Conservation (phyloP, 257 asterid genomes). For the Solanum virginianum region DNA sequence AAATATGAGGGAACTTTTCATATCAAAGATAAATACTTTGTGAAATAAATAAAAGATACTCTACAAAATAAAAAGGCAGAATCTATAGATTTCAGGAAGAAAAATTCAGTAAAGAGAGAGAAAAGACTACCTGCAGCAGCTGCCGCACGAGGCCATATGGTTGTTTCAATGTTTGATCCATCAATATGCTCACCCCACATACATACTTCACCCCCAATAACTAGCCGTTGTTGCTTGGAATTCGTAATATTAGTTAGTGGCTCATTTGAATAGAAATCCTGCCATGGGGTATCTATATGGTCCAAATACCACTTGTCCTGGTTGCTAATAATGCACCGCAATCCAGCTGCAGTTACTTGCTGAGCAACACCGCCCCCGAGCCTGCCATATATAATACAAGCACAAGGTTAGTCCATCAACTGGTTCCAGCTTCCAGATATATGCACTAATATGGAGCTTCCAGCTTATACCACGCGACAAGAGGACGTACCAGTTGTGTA, state of each 20-base stretch:
- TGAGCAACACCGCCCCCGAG: slow-evolving; percentile 77
- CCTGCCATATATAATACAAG: slow-evolving; percentile 24
- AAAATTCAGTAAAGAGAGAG: not conserved
- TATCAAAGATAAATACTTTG: not conserved
- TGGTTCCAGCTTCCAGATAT: not conserved
- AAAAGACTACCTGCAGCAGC: slow-evolving; percentile 80
- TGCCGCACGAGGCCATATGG: slow-evolving; percentile 95
- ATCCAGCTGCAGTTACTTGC: slow-evolving; percentile 53
- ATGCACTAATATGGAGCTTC: not conserved
- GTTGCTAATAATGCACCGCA: slow-evolving; percentile 88
- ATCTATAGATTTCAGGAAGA: not conserved
- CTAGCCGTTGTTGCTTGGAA: slow-evolving; percentile 49
- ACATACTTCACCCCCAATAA: slow-evolving; percentile 91
- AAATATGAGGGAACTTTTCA: not conserved
- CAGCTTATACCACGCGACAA: not conserved
- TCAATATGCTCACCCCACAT: slow-evolving; percentile 78
- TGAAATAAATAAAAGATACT: not conserved
- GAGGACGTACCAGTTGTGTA: slow-evolving; percentile 71
- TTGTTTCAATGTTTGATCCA: slow-evolving; percentile 73
- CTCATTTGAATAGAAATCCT: slow-evolving; percentile 68
- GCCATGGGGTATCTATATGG: slow-evolving; percentile 71
- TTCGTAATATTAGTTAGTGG: slow-evolving; percentile 70
- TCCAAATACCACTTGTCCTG: slow-evolving; percentile 94
- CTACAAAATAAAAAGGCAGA: not conserved
- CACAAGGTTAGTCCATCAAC: not conserved